These are phyloP conservation scores for Trametes villosa DNA, from an alignment of 768 basidiomycete species.

Conservation along the genomic window DNA sequence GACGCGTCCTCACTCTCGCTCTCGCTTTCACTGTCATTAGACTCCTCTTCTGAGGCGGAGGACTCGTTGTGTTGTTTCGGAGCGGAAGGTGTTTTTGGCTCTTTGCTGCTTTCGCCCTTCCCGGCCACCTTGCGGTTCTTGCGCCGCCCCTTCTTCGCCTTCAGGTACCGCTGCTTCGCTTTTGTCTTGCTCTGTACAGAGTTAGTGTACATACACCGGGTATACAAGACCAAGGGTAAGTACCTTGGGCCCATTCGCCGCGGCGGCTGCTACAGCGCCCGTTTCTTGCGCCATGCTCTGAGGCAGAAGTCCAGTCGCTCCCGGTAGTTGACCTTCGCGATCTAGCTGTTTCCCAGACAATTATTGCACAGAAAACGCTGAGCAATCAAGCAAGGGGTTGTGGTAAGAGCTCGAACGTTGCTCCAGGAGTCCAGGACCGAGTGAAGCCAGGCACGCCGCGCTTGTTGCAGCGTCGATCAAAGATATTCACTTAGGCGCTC, in stretches of 20 bases:
- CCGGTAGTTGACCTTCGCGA: too few species aligned
- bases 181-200: constrained; percentile 59
- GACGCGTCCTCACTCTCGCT: constrained; percentile 28
- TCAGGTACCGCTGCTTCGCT: constrained; percentile 74
- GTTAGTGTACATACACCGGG: background rate
- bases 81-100: background rate
- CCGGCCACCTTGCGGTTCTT: constrained; percentile 48
- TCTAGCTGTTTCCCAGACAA: too few species aligned
- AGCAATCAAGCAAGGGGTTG: too few species aligned
- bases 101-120: background rate
- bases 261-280: too few species aligned
- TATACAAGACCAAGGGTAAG: background rate
- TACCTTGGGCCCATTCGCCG: constrained; percentile 26
- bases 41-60: constrained; percentile 4
- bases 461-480: background rate
- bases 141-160: constrained; percentile 69
- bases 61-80: background rate
- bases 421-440: too few species aligned
- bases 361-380: too few species aligned
- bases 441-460: too few species aligned
- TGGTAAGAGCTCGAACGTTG: too few species aligned
- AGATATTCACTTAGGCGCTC: background rate
- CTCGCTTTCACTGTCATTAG: constrained; percentile 29
- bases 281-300: too few species aligned
- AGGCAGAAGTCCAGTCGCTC: too few species aligned